Evolutionary conservation across 1,284 basidiomycete species (phyloP).

Genomic region (Inonotus hispidus): DNA sequence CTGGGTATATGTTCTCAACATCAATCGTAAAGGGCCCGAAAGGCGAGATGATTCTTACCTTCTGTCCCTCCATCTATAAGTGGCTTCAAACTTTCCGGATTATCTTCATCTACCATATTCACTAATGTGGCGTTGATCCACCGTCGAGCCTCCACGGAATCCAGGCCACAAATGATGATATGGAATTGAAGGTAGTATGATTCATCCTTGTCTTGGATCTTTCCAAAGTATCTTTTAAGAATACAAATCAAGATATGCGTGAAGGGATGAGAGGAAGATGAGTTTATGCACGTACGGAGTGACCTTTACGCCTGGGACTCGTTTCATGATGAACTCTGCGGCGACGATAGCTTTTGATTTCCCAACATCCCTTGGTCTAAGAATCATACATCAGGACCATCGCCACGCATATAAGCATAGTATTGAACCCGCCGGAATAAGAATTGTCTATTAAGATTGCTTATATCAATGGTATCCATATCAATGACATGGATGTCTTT

Average conservation of each 20-base stretch:
- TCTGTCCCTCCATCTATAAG: constrained; percentile 99
- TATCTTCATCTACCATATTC: constrained; percentile 86
- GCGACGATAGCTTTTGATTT: constrained; percentile 91
- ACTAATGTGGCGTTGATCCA: constrained; percentile 99
- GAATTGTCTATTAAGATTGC: constrained; percentile 98
- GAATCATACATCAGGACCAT: not conserved
- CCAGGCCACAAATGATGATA: constrained; percentile 95
- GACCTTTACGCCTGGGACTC: constrained; percentile 90
- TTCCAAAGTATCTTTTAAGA: constrained; percentile 79
- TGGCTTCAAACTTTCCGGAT: constrained; percentile 93
- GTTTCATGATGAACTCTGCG: constrained; percentile 92
- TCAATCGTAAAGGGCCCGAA: not conserved
- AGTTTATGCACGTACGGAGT: constrained; percentile 66
- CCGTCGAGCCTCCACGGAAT: constrained; percentile 92
- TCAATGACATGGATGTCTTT: constrained; percentile 99
- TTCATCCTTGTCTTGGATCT: constrained; percentile 97
- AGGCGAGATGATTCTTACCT: constrained; percentile 43
- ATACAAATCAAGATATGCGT: constrained; percentile 20
- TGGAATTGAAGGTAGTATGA: constrained; percentile 98
- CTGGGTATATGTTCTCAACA: constrained; percentile 35
- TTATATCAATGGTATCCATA: constrained; percentile 99
- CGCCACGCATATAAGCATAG: not conserved
- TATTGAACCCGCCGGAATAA: constrained; percentile 73
- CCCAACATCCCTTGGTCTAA: constrained; percentile 86
- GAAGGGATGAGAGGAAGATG: not conserved